Conservation (phyloP, 2,329 filamentous ascomycete genomes). For the Stagonosporopsis cucurbitacearum region DNA sequence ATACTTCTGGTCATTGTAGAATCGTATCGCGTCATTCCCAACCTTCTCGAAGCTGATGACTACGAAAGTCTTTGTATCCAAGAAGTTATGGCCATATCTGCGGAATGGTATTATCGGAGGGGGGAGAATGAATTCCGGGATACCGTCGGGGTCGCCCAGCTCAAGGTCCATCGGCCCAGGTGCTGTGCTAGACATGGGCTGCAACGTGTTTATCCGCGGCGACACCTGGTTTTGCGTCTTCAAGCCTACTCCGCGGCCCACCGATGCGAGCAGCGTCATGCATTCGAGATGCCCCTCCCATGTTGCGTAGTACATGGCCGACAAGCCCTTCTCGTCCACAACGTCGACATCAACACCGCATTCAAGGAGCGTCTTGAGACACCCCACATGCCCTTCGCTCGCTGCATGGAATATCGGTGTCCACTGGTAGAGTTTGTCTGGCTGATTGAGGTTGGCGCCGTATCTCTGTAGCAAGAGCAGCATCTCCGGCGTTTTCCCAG, state of each 20-base stretch:
- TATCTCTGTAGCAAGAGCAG: conserved; percentile 82
- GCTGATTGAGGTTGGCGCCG: conserved; percentile 87
- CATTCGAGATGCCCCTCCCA: conserved; percentile 97
- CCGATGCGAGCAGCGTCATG: conserved; percentile 81
- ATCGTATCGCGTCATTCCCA: conserved; percentile 78
- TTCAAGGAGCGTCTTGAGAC: conserved; percentile 80
- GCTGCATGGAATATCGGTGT: conserved; percentile 95
- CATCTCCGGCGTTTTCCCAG: conserved; percentile 80
- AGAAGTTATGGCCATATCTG: conserved; percentile 96
- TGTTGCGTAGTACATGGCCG: conserved; percentile 96
- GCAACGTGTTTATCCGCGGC: conserved; percentile 51
- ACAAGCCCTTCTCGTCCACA: conserved; percentile 88
- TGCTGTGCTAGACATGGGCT: conserved; percentile 44
- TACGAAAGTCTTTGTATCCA: conserved; percentile 96
- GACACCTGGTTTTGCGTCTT: conserved; percentile 44
- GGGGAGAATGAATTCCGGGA: conserved; percentile 88
- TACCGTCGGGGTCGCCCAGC: conserved; percentile 77
- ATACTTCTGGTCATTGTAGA: conserved; percentile 97
- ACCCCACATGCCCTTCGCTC: conserved; percentile 92
- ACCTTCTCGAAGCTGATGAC: conserved; percentile 86
- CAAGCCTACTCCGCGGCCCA: conserved; percentile 45
- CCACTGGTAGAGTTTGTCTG: conserved; percentile 97
- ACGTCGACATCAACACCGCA: conserved; percentile 79
- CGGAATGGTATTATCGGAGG: conserved; percentile 95
- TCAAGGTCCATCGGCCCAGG: conserved; percentile 61